phyloP scores from a whole-genome alignment of 2,329 filamentous ascomycete genomes.

The Epichloe typhina region DNA sequence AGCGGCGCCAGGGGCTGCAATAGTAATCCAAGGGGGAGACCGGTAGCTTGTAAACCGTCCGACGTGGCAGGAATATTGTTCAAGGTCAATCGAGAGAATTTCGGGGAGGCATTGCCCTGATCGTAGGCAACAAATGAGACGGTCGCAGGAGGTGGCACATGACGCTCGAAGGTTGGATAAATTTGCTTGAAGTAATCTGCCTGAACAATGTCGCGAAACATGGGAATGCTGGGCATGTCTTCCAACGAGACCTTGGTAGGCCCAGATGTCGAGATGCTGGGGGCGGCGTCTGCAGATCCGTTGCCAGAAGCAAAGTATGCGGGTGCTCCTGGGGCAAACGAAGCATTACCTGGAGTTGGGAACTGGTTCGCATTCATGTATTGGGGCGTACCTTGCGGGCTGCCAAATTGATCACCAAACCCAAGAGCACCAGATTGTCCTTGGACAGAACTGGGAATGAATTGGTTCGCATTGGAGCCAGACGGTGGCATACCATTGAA shows the following conservation, averaged over 20 bases:
- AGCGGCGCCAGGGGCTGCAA: slow-evolving; percentile 77
- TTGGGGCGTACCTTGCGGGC: slow-evolving; percentile 29
- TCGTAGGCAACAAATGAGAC: slow-evolving; percentile 89
- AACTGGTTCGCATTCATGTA: slow-evolving; percentile 39
- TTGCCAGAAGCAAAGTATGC: slow-evolving; percentile 13
- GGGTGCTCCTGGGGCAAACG: slow-evolving; percentile 17
- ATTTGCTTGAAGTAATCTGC: slow-evolving; percentile 76
- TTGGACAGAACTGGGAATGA: slow-evolving; percentile 20
- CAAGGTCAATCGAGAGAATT: slow-evolving; percentile 79
- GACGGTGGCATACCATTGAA: slow-evolving; percentile 55
- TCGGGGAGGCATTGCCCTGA: slow-evolving; percentile 96
- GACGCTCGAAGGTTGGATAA: slow-evolving; percentile 91
- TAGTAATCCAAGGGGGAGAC: slow-evolving; percentile 73
- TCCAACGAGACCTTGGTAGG: slow-evolving; percentile 63
- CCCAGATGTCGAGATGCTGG: slow-evolving; percentile 21
- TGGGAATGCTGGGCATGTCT: slow-evolving; percentile 81
- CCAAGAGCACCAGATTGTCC: slow-evolving; percentile 14
- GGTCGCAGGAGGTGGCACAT: slow-evolving; percentile 77
- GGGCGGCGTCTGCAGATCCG: slow-evolving; percentile 15
- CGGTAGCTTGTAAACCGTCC: slow-evolving; percentile 69
- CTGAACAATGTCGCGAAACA: slow-evolving; percentile 69
- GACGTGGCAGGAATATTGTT: slow-evolving; percentile 81
- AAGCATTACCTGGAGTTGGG: slow-evolving; percentile 41
- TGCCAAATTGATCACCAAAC: slow-evolving; percentile 32
- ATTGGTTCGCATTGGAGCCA: slow-evolving; percentile 33